Evolutionary conservation across 2,329 filamentous ascomycete species (phyloP).

Genomic region (Zasmidium angulare): DNA sequence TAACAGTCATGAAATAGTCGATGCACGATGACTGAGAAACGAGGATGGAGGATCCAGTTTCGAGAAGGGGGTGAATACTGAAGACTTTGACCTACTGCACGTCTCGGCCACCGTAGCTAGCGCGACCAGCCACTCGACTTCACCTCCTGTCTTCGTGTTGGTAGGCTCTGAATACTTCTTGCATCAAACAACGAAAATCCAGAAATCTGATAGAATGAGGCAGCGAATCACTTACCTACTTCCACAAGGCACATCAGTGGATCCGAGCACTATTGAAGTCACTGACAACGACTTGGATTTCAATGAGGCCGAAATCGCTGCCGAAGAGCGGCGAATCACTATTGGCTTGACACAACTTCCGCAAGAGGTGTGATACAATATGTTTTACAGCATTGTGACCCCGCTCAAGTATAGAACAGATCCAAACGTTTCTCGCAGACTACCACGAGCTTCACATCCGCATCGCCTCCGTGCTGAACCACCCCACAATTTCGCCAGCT

Average conservation of each 20-base stretch:
- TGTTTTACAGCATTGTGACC: neutral
- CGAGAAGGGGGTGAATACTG: too few species aligned
- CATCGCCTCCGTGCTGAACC: slow-evolving; percentile 65
- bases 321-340: slow-evolving; percentile 78
- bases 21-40: too few species aligned
- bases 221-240: slow-evolving; percentile 75
- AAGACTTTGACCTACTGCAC: too few species aligned
- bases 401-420: slow-evolving; percentile 37
- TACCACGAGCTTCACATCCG: slow-evolving; percentile 74
- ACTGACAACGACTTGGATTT: slow-evolving; percentile 56
- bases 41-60: too few species aligned
- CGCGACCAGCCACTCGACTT: neutral
- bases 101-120: neutral
- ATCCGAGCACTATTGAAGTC: slow-evolving; percentile 63
- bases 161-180: too few species aligned
- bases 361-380: slow-evolving; percentile 49
- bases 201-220: slow-evolving; percentile 65
- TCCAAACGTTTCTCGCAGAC: slow-evolving; percentile 62
- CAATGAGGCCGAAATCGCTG: slow-evolving; percentile 58
- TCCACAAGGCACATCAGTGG: slow-evolving; percentile 61
- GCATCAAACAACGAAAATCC: neutral
- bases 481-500: slow-evolving; percentile 67
- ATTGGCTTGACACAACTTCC: slow-evolving; percentile 73
- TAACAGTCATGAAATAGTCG: too few species aligned
- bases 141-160: neutral